These are phyloP conservation scores for Allomyces macrogynus DNA, from an alignment of 192 early-diverging fungal species.

Conservation along the genomic window DNA sequence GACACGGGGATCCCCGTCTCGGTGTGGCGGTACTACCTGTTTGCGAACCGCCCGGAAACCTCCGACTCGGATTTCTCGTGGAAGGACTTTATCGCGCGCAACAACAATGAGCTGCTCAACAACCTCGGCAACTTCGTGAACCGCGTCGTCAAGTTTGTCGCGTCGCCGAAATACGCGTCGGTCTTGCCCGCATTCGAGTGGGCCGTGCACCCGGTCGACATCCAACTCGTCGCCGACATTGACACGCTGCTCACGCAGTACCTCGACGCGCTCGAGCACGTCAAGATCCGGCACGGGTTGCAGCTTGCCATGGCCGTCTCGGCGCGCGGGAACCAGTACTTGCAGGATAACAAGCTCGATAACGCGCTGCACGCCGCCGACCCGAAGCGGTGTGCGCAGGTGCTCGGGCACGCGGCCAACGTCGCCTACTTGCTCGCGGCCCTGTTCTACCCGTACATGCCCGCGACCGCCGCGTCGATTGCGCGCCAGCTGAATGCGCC, in stretches of 20 bases:
- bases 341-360: conserved; percentile 83
- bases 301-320: conserved; percentile 82
- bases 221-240: conserved; percentile 57
- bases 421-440: conserved; percentile 76
- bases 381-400: conserved; percentile 64
- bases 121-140: conserved; percentile 98
- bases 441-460: conserved; percentile 82
- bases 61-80: conserved; percentile 82
- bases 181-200: conserved; percentile 40
- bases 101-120: conserved; percentile 86
- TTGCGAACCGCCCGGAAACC: conserved; percentile 79
- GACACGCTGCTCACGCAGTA: conserved; percentile 58
- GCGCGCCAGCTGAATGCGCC: conserved; percentile 67
- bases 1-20: conserved; percentile 73
- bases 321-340: conserved; percentile 77
- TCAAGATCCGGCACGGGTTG: conserved; percentile 65
- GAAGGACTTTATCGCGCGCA: conserved; percentile 75
- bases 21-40: conserved; percentile 94
- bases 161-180: conserved; percentile 68
- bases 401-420: conserved; percentile 62
- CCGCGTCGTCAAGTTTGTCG: conserved; percentile 81
- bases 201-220: conserved; percentile 35
- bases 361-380: conserved; percentile 64
- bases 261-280: conserved; percentile 52
- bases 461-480: conserved; percentile 59